phyloP scores from a whole-genome alignment of 2,329 filamentous ascomycete genomes.

The Ophiostoma populinum region DNA sequence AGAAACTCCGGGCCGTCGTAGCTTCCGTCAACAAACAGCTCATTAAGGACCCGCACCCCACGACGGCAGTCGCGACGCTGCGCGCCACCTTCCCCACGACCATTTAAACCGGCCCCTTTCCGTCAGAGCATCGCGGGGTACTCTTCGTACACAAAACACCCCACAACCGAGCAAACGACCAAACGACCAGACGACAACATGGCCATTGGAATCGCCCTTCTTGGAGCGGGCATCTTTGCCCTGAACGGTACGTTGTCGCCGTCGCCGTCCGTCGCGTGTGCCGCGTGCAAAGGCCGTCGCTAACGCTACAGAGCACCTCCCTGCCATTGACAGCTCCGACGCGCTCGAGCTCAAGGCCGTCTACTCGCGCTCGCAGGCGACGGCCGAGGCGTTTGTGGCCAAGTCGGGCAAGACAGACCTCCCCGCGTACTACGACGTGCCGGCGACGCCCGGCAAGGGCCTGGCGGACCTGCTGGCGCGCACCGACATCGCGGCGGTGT shows the following conservation, averaged over 20 bases:
- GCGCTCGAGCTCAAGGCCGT: conserved; percentile 41
- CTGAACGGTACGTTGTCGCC: conserved; percentile 12
- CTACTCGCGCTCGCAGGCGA: conserved; percentile 44
- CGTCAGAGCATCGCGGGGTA: too few relatives aligned
- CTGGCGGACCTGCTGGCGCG: conserved; percentile 35
- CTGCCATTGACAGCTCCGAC: conserved; percentile 38
- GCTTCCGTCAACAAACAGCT: too few relatives aligned
- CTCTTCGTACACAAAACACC: too few relatives aligned
- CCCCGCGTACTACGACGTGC: conserved; percentile 41
- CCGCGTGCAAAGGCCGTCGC: too few relatives aligned
- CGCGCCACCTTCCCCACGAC: too few relatives aligned
- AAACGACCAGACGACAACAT: conserved; percentile 4
- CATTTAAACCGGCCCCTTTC: too few relatives aligned
- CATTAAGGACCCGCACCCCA: too few relatives aligned
- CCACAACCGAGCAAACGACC: too few relatives aligned
- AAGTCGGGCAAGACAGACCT: conserved; percentile 14
- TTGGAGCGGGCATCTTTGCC: conserved; percentile 21
- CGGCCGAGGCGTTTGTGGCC: conserved; percentile 30
- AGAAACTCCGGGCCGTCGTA: too few relatives aligned
- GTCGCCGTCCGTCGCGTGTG: too few relatives aligned
- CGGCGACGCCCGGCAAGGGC: conserved; percentile 22
- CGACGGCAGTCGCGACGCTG: too few relatives aligned
- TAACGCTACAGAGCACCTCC: conserved; percentile 19
- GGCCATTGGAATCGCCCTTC: conserved; percentile 17
- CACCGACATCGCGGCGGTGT: conserved; percentile 35